Base-by-base conservation (phyloP, 2,329 filamentous ascomycete species). In the Ceratocystis diversiconidia region DNA sequence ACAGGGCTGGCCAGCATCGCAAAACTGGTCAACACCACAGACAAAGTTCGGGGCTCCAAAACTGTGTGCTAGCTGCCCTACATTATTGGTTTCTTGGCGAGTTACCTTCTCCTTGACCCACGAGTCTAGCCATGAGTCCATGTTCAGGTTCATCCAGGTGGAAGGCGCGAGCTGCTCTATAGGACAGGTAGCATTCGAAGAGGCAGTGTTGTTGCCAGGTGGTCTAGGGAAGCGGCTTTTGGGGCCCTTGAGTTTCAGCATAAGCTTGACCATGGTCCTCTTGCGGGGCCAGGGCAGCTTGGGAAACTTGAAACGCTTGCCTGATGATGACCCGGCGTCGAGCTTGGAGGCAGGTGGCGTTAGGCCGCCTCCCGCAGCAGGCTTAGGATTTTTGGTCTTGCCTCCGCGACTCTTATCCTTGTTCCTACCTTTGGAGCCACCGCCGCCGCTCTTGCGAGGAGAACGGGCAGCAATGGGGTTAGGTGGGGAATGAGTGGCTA, bases 1-100 rank as follows among this genome's bases (percentile, higher is more conserved):
- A 28, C 68, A 69, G 5, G 68, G 68, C 60, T 69, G 68, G 15
- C 68, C 68, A 10, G 68, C 68, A 5, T 66, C 67, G 17, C 68
- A 69, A 60, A 65, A 66, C 8, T 43, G 5, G 12, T 65, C 62
- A 0, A 68, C 41, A 10, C 68, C 67, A 32, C 67, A 69, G 28
- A 65, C 67, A 60, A 69, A 69, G 59, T 68, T 69, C 36, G 67
- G 67, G 2, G 68, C 67, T 3, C 67, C 65, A 17, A 69, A 52
- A 5, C 57, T 66, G 2, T 66, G 64, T 1, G 62, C 64, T 28
- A 69, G 10, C 12, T 68, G 64, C n/a, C 68, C 62, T 7, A 69
- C 32, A 0, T 69, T 69, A 36, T 69, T 61, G 43, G 1, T 48
- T 15, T 32, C 44, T 32, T 63, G 55, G 2, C 55, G 10, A 12